Evolutionary conservation across 2,329 filamentous ascomycete genomes (phyloP).

Genomic region (Sporothrix globosa): DNA sequence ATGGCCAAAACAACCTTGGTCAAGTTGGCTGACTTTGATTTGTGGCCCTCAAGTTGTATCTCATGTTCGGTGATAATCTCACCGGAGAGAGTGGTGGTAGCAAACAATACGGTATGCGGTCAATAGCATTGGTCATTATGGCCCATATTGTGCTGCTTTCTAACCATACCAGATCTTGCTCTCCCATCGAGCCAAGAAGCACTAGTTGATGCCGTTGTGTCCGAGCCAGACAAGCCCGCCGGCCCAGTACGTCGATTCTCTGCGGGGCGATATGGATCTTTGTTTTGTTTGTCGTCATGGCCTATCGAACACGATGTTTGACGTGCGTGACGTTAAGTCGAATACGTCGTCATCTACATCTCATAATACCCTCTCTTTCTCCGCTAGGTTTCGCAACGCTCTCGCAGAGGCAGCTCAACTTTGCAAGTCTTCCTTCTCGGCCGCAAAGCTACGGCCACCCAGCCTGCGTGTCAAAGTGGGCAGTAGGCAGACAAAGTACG

Average conservation of each 20-base stretch:
- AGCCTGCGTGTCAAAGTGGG: constrained; percentile 4
- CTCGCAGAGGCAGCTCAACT: not conserved
- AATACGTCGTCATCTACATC: not conserved
- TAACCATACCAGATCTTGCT: not conserved
- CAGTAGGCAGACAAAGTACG: too few species aligned
- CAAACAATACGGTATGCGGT: not conserved
- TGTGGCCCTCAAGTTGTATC: constrained; percentile 14
- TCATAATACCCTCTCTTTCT: not conserved
- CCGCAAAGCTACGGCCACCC: not conserved
- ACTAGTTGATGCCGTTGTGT: too few species aligned
- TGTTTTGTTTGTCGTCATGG: constrained; percentile 24
- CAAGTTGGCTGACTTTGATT: not conserved
- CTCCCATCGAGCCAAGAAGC: too few species aligned
- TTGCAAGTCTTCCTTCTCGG: constrained; percentile 19
- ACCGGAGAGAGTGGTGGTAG: not conserved
- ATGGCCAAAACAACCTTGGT: too few species aligned
- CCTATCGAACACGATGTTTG: not conserved
- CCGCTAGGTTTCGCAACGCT: not conserved
- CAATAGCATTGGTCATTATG: not conserved
- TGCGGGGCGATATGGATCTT: too few species aligned
- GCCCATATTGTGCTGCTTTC: not conserved
- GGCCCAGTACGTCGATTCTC: too few species aligned
- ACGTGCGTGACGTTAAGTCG: not conserved
- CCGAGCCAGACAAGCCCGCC: too few species aligned
- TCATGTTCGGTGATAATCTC: constrained; percentile 27